These are phyloP conservation scores for Crucihimalaya himalaica DNA, from an alignment of 345 rosid species.

Conservation along the genomic window DNA sequence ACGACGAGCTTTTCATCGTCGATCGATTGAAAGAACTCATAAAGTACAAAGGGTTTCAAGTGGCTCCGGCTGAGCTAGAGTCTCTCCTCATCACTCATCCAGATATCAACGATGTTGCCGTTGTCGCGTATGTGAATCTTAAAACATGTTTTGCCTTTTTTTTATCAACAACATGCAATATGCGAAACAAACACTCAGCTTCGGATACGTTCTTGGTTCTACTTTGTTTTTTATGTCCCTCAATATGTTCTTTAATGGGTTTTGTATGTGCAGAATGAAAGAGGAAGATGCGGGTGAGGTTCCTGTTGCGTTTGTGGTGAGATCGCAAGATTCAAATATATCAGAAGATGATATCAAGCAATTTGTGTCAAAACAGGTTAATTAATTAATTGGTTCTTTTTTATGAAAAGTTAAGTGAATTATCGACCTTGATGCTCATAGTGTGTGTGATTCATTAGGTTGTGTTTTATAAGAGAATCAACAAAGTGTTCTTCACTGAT, in stretches of 20 bases:
- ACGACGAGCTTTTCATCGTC: constrained; percentile 59
- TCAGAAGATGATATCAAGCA: constrained; percentile 62
- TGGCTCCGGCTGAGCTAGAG: constrained; percentile 79
- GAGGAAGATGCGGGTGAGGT: constrained; percentile 71
- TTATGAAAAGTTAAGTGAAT: neutral
- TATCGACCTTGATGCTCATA: neutral
- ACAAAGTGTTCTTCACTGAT: constrained; percentile 63
- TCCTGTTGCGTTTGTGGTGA: constrained; percentile 71
- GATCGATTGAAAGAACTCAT: constrained; percentile 70
- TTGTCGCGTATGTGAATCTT: constrained; percentile 53
- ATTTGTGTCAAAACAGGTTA: constrained; percentile 64
- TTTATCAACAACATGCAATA: neutral
- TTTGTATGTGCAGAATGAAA: constrained; percentile 49
- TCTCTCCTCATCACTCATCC: constrained; percentile 56
- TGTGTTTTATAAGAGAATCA: constrained; percentile 75
- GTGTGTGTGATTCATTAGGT: constrained; percentile 52
- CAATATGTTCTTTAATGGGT: neutral
- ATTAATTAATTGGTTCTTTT: neutral
- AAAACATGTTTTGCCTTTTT: neutral
- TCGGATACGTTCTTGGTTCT: neutral
- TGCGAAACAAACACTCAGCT: neutral
- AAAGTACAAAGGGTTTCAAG: constrained; percentile 73
- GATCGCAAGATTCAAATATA: constrained; percentile 51
- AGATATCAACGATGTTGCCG: constrained; percentile 57
- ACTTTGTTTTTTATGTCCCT: neutral